These are phyloP conservation scores for Curvularia lunata DNA, from an alignment of 2,329 filamentous ascomycete genomes.

Conservation along the genomic window DNA sequence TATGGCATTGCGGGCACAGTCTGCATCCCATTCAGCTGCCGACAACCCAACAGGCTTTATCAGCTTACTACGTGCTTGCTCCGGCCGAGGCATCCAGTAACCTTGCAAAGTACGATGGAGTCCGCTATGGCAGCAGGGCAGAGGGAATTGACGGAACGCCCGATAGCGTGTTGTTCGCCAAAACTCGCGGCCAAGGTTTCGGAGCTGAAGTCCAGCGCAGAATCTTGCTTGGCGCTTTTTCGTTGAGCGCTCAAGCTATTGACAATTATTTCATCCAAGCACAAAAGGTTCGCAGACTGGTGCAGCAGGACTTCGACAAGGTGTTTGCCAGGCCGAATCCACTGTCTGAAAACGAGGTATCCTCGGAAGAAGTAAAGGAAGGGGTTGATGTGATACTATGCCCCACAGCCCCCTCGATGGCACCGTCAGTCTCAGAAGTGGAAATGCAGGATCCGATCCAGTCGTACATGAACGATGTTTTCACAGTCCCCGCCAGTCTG, in stretches of 20 bases:
- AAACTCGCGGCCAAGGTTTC: constrained; percentile 75
- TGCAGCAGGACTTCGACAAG: constrained; percentile 84
- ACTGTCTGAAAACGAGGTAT: constrained; percentile 55
- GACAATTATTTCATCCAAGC: constrained; percentile 98
- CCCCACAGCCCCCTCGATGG: constrained; percentile 80
- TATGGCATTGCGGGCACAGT: constrained; percentile 70
- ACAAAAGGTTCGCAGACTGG: constrained; percentile 81
- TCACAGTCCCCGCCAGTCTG: constrained; percentile 92
- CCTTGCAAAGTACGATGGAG: constrained; percentile 93
- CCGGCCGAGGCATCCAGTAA: constrained; percentile 96
- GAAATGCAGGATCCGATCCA: constrained; percentile 65
- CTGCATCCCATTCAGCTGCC: constrained; percentile 82
- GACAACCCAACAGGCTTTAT: constrained; percentile 81
- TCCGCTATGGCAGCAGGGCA: constrained; percentile 79
- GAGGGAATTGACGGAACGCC: constrained; percentile 62
- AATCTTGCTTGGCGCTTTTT: constrained; percentile 89
- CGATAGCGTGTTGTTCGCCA: constrained; percentile 67
- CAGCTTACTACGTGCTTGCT: constrained; percentile 94
- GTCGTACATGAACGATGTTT: constrained; percentile 89
- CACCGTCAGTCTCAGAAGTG: constrained; percentile 70
- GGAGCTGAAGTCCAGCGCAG: constrained; percentile 85
- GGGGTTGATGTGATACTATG: constrained; percentile 86
- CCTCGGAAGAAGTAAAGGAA: constrained; percentile 51
- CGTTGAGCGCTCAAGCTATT: constrained; percentile 85
- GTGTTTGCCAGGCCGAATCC: constrained; percentile 76